Evolutionary conservation across 2,329 filamentous ascomycete genomes (phyloP).

Genomic region (Colletotrichum sublineola): DNA sequence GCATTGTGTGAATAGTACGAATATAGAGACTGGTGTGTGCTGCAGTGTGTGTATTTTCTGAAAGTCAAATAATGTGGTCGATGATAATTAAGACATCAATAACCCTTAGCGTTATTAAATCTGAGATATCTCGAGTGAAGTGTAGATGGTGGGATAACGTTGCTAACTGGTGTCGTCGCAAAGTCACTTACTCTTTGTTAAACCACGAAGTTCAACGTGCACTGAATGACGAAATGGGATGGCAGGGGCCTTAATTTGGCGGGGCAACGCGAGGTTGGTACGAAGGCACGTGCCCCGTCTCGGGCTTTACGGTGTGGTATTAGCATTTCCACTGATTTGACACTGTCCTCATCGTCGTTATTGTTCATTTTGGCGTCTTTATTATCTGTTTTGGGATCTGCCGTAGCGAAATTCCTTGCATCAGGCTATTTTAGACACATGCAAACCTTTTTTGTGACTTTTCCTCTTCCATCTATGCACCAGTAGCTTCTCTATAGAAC

Average conservation of each 20-base stretch:
- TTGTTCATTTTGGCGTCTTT: slow-evolving; percentile 15
- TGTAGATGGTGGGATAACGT: slow-evolving; percentile 27
- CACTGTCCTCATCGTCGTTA: slow-evolving; percentile 16
- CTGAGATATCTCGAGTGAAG: neutral
- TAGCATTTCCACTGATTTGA: neutral
- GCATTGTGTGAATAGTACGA: slow-evolving; percentile 56
- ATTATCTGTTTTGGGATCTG: neutral
- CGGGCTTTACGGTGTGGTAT: slow-evolving; percentile 52
- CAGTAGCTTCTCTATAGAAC: slow-evolving; percentile 88
- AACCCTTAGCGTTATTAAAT: neutral
- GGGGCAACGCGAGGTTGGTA: slow-evolving; percentile 67
- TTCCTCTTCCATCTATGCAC: slow-evolving; percentile 48
- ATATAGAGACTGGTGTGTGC: slow-evolving; percentile 24
- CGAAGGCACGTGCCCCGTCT: slow-evolving; percentile 65
- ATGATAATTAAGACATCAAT: neutral
- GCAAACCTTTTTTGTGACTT: neutral
- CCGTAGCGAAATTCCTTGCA: neutral
- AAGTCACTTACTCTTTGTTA: slow-evolving; percentile 8
- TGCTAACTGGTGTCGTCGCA: slow-evolving; percentile 19
- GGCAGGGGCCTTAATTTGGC: slow-evolving; percentile 54
- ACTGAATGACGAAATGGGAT: slow-evolving; percentile 42
- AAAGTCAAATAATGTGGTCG: neutral
- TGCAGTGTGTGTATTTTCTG: neutral
- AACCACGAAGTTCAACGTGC: neutral
- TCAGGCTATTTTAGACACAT: slow-evolving; percentile 19